Evolutionary conservation across 2,329 filamentous ascomycete species (phyloP), one percentile per base, ranked within the genome.

Genomic region (Aspergillus viridinutans): DNA sequence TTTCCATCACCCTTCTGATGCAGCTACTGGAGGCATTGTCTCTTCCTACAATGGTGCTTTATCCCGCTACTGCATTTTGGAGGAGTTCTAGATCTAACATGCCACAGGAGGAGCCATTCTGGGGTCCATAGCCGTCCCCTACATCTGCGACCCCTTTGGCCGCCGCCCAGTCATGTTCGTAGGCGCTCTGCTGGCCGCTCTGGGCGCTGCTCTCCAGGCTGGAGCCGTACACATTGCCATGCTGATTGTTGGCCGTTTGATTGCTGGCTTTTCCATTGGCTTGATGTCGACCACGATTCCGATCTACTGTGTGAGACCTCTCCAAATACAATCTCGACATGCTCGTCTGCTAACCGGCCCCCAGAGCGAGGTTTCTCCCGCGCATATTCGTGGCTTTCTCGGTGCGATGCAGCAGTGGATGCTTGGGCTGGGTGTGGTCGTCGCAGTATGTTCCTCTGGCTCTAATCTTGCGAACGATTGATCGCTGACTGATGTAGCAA

Each of bases 201-300:
- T 75, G 3, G 75, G 73, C 7, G 69, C 67, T 12, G 68, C 69
- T 29, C 56, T 76, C 17, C 73, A 75, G 55, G 69, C 69, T 8
- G 72, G 69, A 23, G 67, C 72, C 2, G 58, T 67, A 14, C 67
- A 65, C 53, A 67, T 75, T 60, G 55, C 56, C 35, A 65, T 81
- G 75, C 66, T 82, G 10, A 79, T 82, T 40, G 66, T 74, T n/a
- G 80, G 80, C 6, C 76, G 80, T 54, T 76, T 79, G 59, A 76
- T 81, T 58, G 79, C 78, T 10, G 80, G 80, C 4, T 54, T 80
- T 12, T 79, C 78, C 1, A 72, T 82, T n/a, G 80, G 80, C 3
- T 68, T 78, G 51, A 72, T 81, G 63, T 79, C 78, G 1, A 73
- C 76, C 32, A 77, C 75, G 0, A 74, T 80, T 23, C 79, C 79